phyloP scores from a whole-genome alignment of 495 filamentous ascomycete species.

The Penicillium parvum region DNA sequence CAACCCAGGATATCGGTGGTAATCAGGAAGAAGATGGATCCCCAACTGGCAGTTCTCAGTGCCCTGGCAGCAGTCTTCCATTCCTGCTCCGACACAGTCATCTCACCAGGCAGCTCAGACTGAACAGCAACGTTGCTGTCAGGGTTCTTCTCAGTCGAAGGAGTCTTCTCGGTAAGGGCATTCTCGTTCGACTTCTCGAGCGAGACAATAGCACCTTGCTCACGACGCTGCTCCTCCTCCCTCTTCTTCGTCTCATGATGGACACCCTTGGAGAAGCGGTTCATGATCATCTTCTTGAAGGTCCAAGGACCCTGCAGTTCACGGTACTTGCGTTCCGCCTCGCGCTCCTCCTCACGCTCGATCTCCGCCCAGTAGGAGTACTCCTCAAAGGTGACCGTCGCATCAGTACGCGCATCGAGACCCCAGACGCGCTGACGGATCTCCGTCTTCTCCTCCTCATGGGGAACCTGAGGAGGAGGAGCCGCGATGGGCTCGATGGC shows the following conservation, averaged over 20 bases:
- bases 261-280: constrained; percentile 6
- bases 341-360: constrained; percentile 19
- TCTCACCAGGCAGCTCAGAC: constrained; percentile 1
- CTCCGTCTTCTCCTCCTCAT: no score
- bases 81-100: constrained; percentile 27
- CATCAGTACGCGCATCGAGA: constrained; percentile 25
- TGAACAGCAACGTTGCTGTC: background rate
- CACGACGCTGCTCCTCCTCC: no score
- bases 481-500: no score
- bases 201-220: no score
- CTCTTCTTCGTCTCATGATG: no score
- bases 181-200: no score
- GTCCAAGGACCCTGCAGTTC: no score
- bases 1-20: constrained; percentile 61
- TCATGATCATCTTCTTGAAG: constrained; percentile 11
- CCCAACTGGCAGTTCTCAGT: constrained; percentile 46
- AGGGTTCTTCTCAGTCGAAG: no score
- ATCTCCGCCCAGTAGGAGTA: constrained; percentile 32
- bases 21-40: constrained; percentile 55
- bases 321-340: no score
- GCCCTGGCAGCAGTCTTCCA: constrained; percentile 44
- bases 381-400: constrained; percentile 31
- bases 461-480: no score
- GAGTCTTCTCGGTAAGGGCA: no score
- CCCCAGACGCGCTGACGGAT: no score